phyloP scores from a whole-genome alignment of 2,329 filamentous ascomycete genomes.

The Dothistroma septosporum region DNA sequence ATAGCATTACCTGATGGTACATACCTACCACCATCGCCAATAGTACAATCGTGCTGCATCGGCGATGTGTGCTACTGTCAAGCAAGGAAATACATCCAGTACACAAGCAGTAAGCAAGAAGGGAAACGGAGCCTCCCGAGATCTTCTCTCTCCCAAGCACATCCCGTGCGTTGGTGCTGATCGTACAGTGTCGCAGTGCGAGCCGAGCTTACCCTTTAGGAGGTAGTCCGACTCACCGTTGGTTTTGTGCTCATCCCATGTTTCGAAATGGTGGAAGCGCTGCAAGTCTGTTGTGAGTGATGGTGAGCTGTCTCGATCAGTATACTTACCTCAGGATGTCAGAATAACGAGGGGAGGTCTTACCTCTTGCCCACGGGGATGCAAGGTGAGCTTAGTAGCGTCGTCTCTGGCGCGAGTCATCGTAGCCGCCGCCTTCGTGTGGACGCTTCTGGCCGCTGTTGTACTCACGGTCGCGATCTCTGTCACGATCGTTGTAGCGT shows the following conservation, averaged over 20 bases:
- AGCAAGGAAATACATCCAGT: neutral
- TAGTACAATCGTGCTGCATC: neutral
- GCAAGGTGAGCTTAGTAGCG: slow-evolving; percentile 46
- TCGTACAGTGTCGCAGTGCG: slow-evolving; percentile 19
- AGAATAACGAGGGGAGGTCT: slow-evolving; percentile 14
- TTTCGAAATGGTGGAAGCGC: slow-evolving; percentile 7
- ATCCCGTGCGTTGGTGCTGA: slow-evolving; percentile 8
- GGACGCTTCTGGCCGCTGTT: slow-evolving; percentile 53
- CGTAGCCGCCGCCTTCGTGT: slow-evolving; percentile 79
- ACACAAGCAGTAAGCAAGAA: slow-evolving; percentile 11
- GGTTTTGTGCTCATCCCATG: neutral
- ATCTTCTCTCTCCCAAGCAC: slow-evolving; percentile 6
- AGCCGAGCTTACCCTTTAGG: slow-evolving; percentile 36
- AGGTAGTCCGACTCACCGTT: slow-evolving; percentile 40
- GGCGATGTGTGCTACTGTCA: neutral
- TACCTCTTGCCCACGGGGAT: slow-evolving; percentile 15
- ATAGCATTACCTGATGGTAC: neutral
- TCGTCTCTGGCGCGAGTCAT: slow-evolving; percentile 56
- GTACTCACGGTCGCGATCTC: slow-evolving; percentile 38
- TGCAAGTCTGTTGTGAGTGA: slow-evolving; percentile 8
- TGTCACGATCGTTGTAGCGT: slow-evolving; percentile 39
- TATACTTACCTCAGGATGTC: slow-evolving; percentile 24
- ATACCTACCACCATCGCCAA: slow-evolving; percentile 1
- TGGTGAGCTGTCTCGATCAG: slow-evolving; percentile 22
- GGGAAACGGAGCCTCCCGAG: slow-evolving; percentile 25